phyloP scores from a whole-genome alignment of 768 basidiomycete species.

The Suillus subluteus region DNA sequence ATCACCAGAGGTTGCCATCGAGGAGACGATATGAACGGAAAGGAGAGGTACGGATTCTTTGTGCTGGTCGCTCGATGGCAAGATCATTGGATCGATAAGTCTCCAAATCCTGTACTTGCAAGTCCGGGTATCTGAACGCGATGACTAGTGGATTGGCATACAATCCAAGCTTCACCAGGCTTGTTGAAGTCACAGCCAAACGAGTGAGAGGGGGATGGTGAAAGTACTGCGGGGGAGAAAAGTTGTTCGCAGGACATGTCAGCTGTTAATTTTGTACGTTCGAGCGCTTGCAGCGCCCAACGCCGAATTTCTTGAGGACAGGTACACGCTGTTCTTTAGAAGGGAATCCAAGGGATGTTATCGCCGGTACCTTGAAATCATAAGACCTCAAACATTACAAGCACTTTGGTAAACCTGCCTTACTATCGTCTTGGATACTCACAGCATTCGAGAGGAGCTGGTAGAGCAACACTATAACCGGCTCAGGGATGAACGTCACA shows the following conservation, averaged over 20 bases:
- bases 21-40: background rate
- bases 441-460: background rate
- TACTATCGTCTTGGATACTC: background rate
- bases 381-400: background rate
- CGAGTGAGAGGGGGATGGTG: background rate
- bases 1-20: background rate
- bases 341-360: background rate
- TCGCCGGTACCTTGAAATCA: conserved; percentile 1
- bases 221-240: background rate
- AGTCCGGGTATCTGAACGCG: background rate
- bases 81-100: background rate
- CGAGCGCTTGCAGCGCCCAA: background rate
- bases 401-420: background rate
- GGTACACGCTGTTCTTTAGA: background rate
- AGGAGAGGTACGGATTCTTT: background rate
- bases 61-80: background rate
- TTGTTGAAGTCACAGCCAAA: background rate
- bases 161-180: background rate
- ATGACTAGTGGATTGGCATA: background rate
- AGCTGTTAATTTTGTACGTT: background rate
- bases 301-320: background rate
- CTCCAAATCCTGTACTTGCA: background rate
- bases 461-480: background rate
- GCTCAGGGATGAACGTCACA: background rate
- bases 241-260: background rate